Evolutionary conservation across 2,329 filamentous ascomycete species (phyloP).

Genomic region (Colletotrichum eleusines): DNA sequence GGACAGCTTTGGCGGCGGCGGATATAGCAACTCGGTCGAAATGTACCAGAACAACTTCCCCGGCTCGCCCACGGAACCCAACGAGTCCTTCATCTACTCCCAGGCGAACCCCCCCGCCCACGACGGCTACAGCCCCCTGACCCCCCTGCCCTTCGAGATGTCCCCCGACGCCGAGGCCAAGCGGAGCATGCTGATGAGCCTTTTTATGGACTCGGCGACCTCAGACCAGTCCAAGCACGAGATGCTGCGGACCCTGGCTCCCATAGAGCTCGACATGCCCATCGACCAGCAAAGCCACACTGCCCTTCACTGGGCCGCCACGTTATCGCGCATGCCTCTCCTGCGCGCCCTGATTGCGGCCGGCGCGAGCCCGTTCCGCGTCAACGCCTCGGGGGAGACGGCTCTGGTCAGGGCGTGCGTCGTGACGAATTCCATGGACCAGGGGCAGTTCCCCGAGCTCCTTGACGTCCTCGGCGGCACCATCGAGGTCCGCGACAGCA

Average conservation of each 20-base stretch:
- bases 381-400: constrained; percentile 91
- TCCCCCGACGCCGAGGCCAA: constrained; percentile 80
- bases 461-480: constrained; percentile 90
- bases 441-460: constrained; percentile 89
- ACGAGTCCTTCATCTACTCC: constrained; percentile 81
- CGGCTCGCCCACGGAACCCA: constrained; percentile 82
- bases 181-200: constrained; percentile 82
- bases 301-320: constrained; percentile 95
- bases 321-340: constrained; percentile 85
- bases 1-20: constrained; percentile 70
- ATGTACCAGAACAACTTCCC: constrained; percentile 65
- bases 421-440: constrained; percentile 94
- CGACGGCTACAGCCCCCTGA: constrained; percentile 69
- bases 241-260: constrained; percentile 79
- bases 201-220: constrained; percentile 81
- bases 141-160: constrained; percentile 72
- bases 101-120: constrained; percentile 54
- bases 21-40: constrained; percentile 63
- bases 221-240: constrained; percentile 81
- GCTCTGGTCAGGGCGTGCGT: constrained; percentile 92
- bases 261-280: constrained; percentile 89
- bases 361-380: constrained; percentile 87
- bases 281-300: constrained; percentile 92
- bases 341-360: constrained; percentile 84
- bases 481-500: constrained; percentile 90